Percentiles rank a stretch among this genome's conserved stretches.
Evolutionary conservation across 2,329 filamentous ascomycete species (phyloP).

Genomic region (Fonsecaea multimorphosa): DNA sequence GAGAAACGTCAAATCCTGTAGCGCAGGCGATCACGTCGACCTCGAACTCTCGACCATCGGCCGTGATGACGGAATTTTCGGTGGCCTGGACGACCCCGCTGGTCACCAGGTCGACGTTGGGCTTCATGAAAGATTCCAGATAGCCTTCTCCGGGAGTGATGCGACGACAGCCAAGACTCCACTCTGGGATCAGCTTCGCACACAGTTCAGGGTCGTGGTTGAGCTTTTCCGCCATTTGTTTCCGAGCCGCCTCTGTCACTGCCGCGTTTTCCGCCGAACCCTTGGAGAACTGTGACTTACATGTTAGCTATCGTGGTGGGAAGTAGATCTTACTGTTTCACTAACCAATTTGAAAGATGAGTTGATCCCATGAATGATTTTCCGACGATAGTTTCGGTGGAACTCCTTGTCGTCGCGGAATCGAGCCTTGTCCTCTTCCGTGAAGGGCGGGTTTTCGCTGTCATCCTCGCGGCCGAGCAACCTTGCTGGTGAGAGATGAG

Average conservation of each 20-base stretch:
- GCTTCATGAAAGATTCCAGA: constrained; percentile 54
- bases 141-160: constrained; percentile 60
- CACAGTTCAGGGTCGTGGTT: constrained; percentile 37
- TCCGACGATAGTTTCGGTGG: constrained; percentile 47
- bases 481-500: constrained; percentile 34
- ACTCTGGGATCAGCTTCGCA: constrained; percentile 39
- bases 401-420: constrained; percentile 40
- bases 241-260: constrained; percentile 20
- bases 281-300: constrained; percentile 23
- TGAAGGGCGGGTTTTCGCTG: constrained; percentile 36
- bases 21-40: constrained; percentile 48
- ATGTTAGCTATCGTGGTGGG: neutral
- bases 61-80: constrained; percentile 39
- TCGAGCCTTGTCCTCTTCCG: constrained; percentile 43
- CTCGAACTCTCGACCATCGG: constrained; percentile 36
- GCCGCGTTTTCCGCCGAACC: constrained; percentile 29
- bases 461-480: constrained; percentile 34
- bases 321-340: neutral
- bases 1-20: constrained; percentile 51
- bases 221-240: constrained; percentile 27
- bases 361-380: constrained; percentile 39
- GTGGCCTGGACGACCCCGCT: constrained; percentile 47
- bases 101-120: constrained; percentile 46
- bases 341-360: constrained; percentile 24
- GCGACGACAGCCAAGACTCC: constrained; percentile 52